phyloP scores from a whole-genome alignment of 495 filamentous ascomycete species.

The Xylaria cubensis region DNA sequence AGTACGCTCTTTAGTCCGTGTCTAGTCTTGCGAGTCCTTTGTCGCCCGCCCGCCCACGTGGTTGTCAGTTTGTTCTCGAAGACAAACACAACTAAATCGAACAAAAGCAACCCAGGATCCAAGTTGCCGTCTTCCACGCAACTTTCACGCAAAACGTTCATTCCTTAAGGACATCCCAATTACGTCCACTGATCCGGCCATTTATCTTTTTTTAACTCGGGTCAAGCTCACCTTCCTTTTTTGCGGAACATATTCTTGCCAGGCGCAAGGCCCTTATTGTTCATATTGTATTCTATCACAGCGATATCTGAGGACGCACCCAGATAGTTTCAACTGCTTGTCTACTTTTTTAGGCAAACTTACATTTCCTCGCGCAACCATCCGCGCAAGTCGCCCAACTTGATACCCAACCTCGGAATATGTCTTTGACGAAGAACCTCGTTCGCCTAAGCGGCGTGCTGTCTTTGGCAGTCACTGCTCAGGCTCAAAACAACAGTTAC shows the following conservation, averaged over 20 bases:
- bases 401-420: slow-evolving; percentile 18
- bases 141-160: not conserved
- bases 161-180: slow-evolving; percentile 14
- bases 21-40: slow-evolving; percentile 9
- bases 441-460: slow-evolving; percentile 33
- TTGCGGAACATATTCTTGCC: slow-evolving; percentile 30
- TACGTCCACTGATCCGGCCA: not conserved
- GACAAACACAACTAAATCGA: not conserved
- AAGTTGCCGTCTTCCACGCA: slow-evolving; percentile 9
- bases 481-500: slow-evolving; percentile 42
- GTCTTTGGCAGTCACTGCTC: slow-evolving; percentile 33
- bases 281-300: not conserved
- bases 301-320: not conserved
- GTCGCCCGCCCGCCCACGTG: slow-evolving; percentile 1
- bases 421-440: slow-evolving; percentile 32
- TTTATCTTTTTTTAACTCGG: not conserved
- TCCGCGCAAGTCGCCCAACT: not conserved
- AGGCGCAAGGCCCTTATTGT: slow-evolving; percentile 33
- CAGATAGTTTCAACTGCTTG: slow-evolving; percentile 3
- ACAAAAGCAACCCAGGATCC: not conserved
- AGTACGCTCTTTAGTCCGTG: slow-evolving; percentile 1
- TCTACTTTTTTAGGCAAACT: not conserved
- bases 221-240: slow-evolving; percentile 28
- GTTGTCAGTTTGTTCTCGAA: not conserved
- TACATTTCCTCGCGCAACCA: not conserved